Conservation (phyloP, 192 early-diverging fungal species). For the Phycomyces blakesleeanus region DNA sequence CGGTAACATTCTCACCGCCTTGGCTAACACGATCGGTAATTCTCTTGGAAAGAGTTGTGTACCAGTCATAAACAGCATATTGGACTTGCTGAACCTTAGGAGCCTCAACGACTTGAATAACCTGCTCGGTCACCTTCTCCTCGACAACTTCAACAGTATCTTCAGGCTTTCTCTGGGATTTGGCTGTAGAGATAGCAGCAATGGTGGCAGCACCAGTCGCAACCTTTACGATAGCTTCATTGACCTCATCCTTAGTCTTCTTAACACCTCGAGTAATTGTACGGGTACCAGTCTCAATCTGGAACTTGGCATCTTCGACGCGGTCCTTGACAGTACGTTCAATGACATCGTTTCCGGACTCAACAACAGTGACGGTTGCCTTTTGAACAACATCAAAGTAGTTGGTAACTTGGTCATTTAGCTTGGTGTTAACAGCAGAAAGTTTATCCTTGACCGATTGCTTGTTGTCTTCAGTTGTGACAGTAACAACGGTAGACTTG, state of each 20-base stretch:
- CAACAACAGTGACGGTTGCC: not conserved
- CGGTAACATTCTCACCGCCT: conserved; percentile 15
- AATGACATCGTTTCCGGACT: not conserved
- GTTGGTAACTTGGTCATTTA: not conserved
- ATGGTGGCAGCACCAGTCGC: conserved; percentile 11
- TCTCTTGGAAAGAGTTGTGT: conserved; percentile 1
- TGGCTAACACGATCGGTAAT: not conserved
- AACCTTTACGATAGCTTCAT: conserved; percentile 13
- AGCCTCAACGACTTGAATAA: not conserved
- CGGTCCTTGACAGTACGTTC: not conserved
- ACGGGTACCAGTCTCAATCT: not conserved
- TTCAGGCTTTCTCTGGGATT: not conserved
- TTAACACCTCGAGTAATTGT: conserved; percentile 1
- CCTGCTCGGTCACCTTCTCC: conserved; percentile 13
- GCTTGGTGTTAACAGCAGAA: not conserved
- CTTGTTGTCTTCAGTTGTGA: not conserved
- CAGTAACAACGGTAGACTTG: not conserved
- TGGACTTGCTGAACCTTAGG: conserved; percentile 7
- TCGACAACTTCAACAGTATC: conserved; percentile 2
- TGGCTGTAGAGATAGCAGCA: conserved; percentile 12
- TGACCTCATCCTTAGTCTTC: not conserved
- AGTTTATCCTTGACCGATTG: not conserved
- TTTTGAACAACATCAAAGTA: conserved; percentile 12
- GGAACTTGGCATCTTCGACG: not conserved
- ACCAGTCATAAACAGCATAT: conserved; percentile 3